Base-by-base conservation (phyloP, 768 basidiomycete species). In the Boletus rex-veris region DNA sequence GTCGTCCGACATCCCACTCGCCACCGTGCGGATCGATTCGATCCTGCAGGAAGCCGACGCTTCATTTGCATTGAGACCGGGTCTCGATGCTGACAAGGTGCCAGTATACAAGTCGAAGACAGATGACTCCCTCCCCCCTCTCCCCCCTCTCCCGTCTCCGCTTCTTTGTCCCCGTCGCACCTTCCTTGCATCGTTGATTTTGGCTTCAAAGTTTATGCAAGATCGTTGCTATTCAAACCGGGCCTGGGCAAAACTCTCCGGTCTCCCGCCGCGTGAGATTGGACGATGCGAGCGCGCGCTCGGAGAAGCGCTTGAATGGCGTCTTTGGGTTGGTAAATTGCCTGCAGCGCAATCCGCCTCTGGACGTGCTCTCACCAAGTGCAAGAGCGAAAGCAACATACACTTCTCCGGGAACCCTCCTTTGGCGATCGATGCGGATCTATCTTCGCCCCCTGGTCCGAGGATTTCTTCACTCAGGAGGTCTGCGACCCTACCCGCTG, bases 211-310 rank as follows among this genome's bases (percentile, higher is more conserved):
- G 63, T 95, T 95, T 66, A 84, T 89, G 57, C 92, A 95, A 73
- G 94, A 98, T 64, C 86, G 90, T 47, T 92, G 90, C 40, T 97
- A 95, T 63, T 93, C 91, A 14, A 96, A 97, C 68, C 83, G 85
- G 26, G 93, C 94, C 16, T 97, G 95, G 95, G 89, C 90, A 2
- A 93, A 94, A 64, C 80, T 98, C 7, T 90, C 89, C n/a, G 92
- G 93, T 16, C 78, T 98, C 3, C 83, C 86, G 0, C 84, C 91
- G 5, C 74, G 84, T 39, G 94, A 98, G 75, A 89, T 98, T 48
- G 85, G 90, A 37, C 81, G 84, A 16, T 94, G 92, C 65, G 95
- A 98, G 71, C 83, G 90, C 21, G 90, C 89, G 1, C 81, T 98
- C 39, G 90, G 92, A 21, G 84, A 85, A 66, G 86, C 91, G 9